A percentile compares a stretch with the other conserved stretches of the same genome.
Evolutionary conservation across 805 yeast genomes (phyloP).

Genomic region (Metschnikowia picachoensis): DNA sequence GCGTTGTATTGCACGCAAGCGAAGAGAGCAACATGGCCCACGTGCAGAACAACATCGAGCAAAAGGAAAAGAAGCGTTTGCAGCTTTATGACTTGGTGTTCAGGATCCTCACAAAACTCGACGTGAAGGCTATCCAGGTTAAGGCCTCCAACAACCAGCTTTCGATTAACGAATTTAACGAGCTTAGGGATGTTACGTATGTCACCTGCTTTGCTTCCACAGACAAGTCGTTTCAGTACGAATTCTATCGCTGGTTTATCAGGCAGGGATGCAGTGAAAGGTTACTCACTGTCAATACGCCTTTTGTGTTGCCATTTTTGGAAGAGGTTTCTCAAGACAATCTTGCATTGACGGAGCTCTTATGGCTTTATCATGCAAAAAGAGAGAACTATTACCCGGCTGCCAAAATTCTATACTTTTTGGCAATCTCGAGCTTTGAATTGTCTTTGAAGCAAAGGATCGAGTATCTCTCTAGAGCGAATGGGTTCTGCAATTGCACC

Average conservation of each 20-base stretch:
- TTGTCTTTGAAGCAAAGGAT: slow-evolving; percentile 70
- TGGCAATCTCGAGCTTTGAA: slow-evolving; percentile 71
- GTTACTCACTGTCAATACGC: slow-evolving; percentile 75
- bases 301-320: slow-evolving; percentile 73
- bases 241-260: slow-evolving; percentile 89
- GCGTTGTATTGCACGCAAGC: slow-evolving; percentile 2
- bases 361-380: slow-evolving; percentile 88
- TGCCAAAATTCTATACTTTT: slow-evolving; percentile 67
- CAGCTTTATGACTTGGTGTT: slow-evolving; percentile 71
- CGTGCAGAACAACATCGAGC: slow-evolving; percentile 9
- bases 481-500: slow-evolving; percentile 84
- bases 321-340: slow-evolving; percentile 62
- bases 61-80: slow-evolving; percentile 20
- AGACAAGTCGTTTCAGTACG: slow-evolving; percentile 87
- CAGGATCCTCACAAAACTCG: slow-evolving; percentile 68
- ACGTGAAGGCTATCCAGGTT: slow-evolving; percentile 52
- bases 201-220: slow-evolving; percentile 65
- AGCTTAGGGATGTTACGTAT: slow-evolving; percentile 69
- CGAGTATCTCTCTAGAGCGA: slow-evolving; percentile 86
- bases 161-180: slow-evolving; percentile 48
- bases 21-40: slow-evolving; percentile 8
- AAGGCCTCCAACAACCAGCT: slow-evolving; percentile 34
- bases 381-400: slow-evolving; percentile 76
- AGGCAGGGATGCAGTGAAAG: slow-evolving; percentile 72
- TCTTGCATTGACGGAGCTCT: slow-evolving; percentile 69